Evolutionary conservation across 257 asterid genomes (phyloP), one percentile per base, ranked within the genome.

Genomic region (Verbascum thapsus): DNA sequence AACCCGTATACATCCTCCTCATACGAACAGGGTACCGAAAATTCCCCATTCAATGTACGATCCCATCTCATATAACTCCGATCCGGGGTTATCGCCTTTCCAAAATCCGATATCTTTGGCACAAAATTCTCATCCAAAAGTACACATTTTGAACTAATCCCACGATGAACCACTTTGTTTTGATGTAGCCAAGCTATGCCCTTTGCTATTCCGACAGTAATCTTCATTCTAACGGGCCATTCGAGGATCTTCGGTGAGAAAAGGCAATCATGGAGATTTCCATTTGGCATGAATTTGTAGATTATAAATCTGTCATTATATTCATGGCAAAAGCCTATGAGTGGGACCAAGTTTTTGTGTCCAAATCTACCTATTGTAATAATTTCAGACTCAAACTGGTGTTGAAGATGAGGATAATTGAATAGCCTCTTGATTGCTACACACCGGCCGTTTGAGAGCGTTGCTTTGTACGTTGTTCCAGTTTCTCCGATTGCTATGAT

Each of bases 151-250:
- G 77, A 66, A 72, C 60, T 70, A 4, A 71, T 66, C 51, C 50
- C 57, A 10, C 66, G 47, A 7, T 72, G 76, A 44, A 71, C 65
- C 4, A 74, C 66, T 8, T 13, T 50, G 3, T 53, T 63, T 6
- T 60, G 62, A 52, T 75, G 76, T 13, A 75, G 74, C 76, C 74
- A 75, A 11, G 76, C 60, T 15, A 70, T 40, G 19, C 77, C 77
- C 54, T 54, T 45, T 17, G 80, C 80, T 45, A 66, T 15, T 1
- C 68, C 67, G 10, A 49, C 52, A 6, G 76, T 79, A 22, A 73
- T 50, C 52, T 53, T 72, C 32, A 67, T 54, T 50, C 76, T 73
- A 30, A 5, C 22, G 8, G 66, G 58, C 66, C 67, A 49, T 13
- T 53, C 76, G 58, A 54, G n/a, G n/a, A 54, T 45, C 16, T 59